These are phyloP conservation scores for Fusarium abutilonis DNA, from an alignment of 2,329 filamentous ascomycete species.

Conservation along the genomic window DNA sequence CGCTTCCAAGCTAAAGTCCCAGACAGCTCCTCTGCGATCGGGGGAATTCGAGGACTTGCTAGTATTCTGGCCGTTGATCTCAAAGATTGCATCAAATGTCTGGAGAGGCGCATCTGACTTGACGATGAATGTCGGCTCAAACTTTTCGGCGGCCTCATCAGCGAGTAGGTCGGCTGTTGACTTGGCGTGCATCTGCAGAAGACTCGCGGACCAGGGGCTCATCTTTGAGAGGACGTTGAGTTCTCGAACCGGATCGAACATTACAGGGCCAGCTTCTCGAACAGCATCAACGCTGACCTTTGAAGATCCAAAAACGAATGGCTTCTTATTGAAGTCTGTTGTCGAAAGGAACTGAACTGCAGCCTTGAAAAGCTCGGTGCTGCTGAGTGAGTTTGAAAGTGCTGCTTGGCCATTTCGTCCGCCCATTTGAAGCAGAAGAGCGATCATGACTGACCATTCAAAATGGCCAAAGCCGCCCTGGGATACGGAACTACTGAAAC, in stretches of 20 bases:
- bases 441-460: constrained; percentile 86
- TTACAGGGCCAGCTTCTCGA: constrained; percentile 67
- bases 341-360: constrained; percentile 85
- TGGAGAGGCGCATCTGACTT: constrained; percentile 65
- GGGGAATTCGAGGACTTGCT: constrained; percentile 43
- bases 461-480: constrained; percentile 91
- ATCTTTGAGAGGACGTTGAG: constrained; percentile 93
- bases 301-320: constrained; percentile 61
- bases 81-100: constrained; percentile 62
- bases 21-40: constrained; percentile 56
- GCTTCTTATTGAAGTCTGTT: constrained; percentile 75
- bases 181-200: constrained; percentile 78
- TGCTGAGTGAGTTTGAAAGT: constrained; percentile 83
- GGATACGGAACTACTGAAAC: constrained; percentile 75
- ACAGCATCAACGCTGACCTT: constrained; percentile 49
- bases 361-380: constrained; percentile 94
- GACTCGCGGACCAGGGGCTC: constrained; percentile 81
- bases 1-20: constrained; percentile 64
- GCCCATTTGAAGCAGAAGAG: constrained; percentile 81
- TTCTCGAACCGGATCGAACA: constrained; percentile 79
- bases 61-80: constrained; percentile 49
- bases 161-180: constrained; percentile 79
- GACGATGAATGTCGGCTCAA: constrained; percentile 83
- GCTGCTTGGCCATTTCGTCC: constrained; percentile 75
- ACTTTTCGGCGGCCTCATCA: constrained; percentile 79